Conservation (phyloP, 2,329 filamentous ascomycete genomes). For the Claviceps sp. region DNA sequence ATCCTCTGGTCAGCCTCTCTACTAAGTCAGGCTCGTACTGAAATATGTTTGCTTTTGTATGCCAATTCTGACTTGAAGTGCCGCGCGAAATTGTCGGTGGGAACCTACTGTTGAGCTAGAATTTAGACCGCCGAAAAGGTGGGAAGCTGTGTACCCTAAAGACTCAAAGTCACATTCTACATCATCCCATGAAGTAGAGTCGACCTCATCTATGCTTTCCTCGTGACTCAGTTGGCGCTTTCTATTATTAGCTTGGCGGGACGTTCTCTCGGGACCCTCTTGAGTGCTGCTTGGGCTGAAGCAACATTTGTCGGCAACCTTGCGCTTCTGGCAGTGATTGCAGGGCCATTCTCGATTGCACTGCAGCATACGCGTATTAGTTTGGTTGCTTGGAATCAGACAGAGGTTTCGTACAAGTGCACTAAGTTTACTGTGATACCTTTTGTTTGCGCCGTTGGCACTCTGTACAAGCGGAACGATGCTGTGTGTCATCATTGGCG, state of each 20-base stretch:
- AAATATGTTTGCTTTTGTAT: no score
- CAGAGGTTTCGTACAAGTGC: background rate
- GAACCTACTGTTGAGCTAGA: background rate
- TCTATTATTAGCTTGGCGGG: constrained; percentile 8
- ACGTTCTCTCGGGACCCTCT: constrained; percentile 11
- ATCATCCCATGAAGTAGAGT: constrained; percentile 13
- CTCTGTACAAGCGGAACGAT: constrained; percentile 28
- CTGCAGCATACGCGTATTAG: constrained; percentile 9
- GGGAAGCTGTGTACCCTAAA: constrained; percentile 22
- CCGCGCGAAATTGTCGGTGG: background rate
- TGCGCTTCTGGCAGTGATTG: constrained; percentile 26
- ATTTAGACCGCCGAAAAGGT: constrained; percentile 17
- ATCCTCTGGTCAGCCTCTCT: background rate
- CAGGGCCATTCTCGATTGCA: constrained; percentile 28
- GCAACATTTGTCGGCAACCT: constrained; percentile 23
- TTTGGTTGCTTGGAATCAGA: background rate
- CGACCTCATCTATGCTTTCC: constrained; percentile 7
- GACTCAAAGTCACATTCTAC: constrained; percentile 18
- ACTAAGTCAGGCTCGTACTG: background rate
- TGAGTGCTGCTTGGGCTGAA: constrained; percentile 14
- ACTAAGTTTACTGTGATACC: constrained; percentile 10
- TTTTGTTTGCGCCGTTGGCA: constrained; percentile 28
- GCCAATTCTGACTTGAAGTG: background rate
- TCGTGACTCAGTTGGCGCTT: constrained; percentile 14
- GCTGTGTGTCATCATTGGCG: constrained; percentile 6